These are phyloP conservation scores for Chrysanthemum seticuspe DNA, from an alignment of 129 eudicot genomes.

Conservation along the genomic window DNA sequence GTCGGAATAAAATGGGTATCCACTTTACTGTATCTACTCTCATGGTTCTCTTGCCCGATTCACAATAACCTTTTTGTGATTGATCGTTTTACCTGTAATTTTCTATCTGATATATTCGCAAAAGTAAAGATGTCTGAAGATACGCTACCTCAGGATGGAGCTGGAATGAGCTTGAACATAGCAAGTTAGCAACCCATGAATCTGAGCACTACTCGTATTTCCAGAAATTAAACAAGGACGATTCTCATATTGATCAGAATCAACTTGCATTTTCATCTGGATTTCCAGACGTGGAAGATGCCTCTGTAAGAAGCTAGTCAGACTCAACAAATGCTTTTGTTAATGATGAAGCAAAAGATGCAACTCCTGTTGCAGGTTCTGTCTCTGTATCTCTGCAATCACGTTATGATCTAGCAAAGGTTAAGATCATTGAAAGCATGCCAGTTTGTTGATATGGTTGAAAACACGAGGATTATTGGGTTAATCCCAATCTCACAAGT, in stretches of 20 bases:
- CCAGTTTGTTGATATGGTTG: conserved; percentile 56
- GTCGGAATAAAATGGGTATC: too few relatives aligned
- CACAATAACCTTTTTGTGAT: conserved; percentile 28
- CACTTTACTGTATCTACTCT: too few relatives aligned
- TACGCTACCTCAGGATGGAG: conserved; percentile 67
- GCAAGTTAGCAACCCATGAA: conserved; percentile 80
- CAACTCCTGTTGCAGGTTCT: conserved; percentile 23
- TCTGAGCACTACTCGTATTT: conserved; percentile 90
- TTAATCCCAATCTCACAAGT: too few relatives aligned
- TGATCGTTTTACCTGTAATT: conserved; percentile 83
- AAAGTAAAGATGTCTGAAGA: conserved; percentile 70
- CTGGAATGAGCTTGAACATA: conserved; percentile 78
- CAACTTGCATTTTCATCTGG: conserved; percentile 54
- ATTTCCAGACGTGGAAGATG: conserved; percentile 56
- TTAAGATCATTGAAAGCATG: conserved; percentile 45
- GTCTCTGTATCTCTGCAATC: conserved; percentile 14
- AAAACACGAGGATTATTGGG: conserved; percentile 41
- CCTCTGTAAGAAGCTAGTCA: conserved; percentile 33
- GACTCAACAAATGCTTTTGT: conserved; percentile 30
- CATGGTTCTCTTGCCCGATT: too few relatives aligned
- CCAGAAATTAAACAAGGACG: conserved; percentile 73
- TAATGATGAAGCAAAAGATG: conserved; percentile 39
- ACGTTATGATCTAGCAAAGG: conserved; percentile 42
- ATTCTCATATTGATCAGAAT: conserved; percentile 83
- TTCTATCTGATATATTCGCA: conserved; percentile 82